Conservation (phyloP, 2,329 filamentous ascomycete genomes). For the Ambrosiella xylebori region DNA sequence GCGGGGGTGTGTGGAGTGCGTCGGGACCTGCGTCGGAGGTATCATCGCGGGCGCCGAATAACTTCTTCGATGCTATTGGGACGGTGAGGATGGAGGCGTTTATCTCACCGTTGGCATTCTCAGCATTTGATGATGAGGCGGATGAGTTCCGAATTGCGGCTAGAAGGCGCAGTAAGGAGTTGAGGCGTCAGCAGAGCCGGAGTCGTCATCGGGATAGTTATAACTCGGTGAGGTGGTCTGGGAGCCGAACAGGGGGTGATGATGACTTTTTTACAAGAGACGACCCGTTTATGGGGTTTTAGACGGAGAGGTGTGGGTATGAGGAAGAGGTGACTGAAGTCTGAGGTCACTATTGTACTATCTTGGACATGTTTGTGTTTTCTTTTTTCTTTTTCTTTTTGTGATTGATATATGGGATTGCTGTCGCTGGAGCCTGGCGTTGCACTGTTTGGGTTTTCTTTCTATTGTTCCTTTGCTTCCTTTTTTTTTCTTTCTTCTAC, state of each 20-base stretch:
- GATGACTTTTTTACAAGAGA: conserved; percentile 38
- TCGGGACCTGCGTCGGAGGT: conserved; percentile 36
- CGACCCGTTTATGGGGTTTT: conserved; percentile 47
- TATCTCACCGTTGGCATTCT: conserved; percentile 46
- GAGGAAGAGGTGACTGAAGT: neutral
- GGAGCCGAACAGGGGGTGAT: conserved; percentile 22
- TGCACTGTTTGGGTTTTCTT: neutral
- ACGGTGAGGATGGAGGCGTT: conserved; percentile 97
- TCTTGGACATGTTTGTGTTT: neutral
- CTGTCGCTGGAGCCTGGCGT: no score
- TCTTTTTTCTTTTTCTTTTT: neutral
- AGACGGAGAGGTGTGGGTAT: neutral
- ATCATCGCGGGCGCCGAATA: conserved; percentile 31
- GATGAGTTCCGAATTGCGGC: conserved; percentile 32
- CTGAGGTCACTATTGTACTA: no score
- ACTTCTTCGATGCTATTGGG: conserved; percentile 75
- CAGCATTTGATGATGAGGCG: conserved; percentile 29
- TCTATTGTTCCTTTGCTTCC: neutral
- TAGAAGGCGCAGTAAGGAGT: conserved; percentile 38
- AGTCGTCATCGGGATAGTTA: conserved; percentile 37
- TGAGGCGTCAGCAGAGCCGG: conserved; percentile 33
- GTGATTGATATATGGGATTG: neutral
- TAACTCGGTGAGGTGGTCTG: conserved; percentile 21
- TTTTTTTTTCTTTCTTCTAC: neutral
- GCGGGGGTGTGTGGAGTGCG: conserved; percentile 18